These are phyloP conservation scores for Chalaropsis thielavioides DNA, from an alignment of 2,329 filamentous ascomycete species.

Conservation along the genomic window DNA sequence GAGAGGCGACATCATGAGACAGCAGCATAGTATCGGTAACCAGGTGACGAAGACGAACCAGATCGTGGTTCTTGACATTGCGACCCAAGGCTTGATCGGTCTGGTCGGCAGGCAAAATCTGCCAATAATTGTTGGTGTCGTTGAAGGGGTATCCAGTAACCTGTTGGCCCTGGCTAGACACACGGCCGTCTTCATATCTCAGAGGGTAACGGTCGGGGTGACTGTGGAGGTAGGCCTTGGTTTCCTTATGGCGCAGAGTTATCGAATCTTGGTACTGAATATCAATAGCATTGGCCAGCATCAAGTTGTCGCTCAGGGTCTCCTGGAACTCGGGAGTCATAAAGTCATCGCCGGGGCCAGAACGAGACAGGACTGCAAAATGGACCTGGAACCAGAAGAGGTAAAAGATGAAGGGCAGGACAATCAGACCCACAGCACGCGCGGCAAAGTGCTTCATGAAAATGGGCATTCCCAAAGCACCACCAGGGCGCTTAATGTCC, in stretches of 20 bases:
- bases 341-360: conserved; percentile 93
- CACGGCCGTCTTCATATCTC: conserved; percentile 90
- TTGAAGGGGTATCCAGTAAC: conserved; percentile 97
- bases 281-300: conserved; percentile 72
- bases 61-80: conserved; percentile 65
- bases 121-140: conserved; percentile 98
- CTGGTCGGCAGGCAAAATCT: conserved; percentile 60
- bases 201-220: conserved; percentile 80
- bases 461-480: conserved; percentile 60
- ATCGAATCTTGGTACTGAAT: conserved; percentile 86
- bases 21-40: conserved; percentile 75
- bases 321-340: conserved; percentile 98
- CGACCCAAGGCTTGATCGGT: conserved; percentile 35
- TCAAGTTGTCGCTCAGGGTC: conserved; percentile 84
- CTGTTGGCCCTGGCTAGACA: conserved; percentile 95
- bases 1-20: conserved; percentile 93
- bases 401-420: conserved; percentile 94
- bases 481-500: conserved; percentile 71
- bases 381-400: conserved; percentile 99
- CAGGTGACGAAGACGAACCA: conserved; percentile 74
- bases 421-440: conserved; percentile 68
- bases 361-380: conserved; percentile 75
- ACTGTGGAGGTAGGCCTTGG: conserved; percentile 89
- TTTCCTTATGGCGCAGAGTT: conserved; percentile 88
- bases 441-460: conserved; percentile 86